Percentiles rank a stretch among this genome's conserved stretches.
These are phyloP conservation scores for Talaromyces stipitatus DNA, from an alignment of 495 filamentous ascomycete species.

Conservation along the genomic window DNA sequence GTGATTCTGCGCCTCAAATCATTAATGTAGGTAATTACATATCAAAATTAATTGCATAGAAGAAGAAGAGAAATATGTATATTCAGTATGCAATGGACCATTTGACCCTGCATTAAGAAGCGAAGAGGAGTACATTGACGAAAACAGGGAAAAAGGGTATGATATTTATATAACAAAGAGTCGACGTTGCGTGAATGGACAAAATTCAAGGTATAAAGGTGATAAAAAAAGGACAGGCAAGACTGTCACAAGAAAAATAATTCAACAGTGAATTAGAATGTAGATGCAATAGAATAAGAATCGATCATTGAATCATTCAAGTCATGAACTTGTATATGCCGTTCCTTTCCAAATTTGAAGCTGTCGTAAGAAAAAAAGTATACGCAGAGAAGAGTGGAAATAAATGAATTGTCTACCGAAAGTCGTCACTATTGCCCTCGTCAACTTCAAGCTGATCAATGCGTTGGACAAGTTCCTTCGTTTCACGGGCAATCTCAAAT, in stretches of 20 bases:
- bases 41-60: no score
- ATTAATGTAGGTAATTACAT: no score
- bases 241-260: background rate
- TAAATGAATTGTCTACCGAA: slow-evolving; percentile 15
- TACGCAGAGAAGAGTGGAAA: background rate
- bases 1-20: no score
- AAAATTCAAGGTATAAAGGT: background rate
- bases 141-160: background rate
- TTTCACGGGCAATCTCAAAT: slow-evolving; percentile 79
- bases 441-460: slow-evolving; percentile 28
- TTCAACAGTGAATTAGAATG: background rate
- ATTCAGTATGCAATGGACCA: background rate
- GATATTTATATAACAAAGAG: background rate
- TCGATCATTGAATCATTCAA: background rate
- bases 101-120: background rate
- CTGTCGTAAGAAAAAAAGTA: background rate
- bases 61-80: background rate
- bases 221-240: background rate
- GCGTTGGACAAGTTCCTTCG: slow-evolving; percentile 61
- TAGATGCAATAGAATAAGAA: background rate
- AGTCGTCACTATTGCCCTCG: slow-evolving; percentile 35
- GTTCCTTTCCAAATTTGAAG: background rate
- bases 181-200: background rate
- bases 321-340: background rate
- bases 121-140: no score